A percentile compares a stretch with the other conserved stretches of the same genome.
Conservation (phyloP, 768 basidiomycete genomes). For the Mrakia gelida region DNA sequence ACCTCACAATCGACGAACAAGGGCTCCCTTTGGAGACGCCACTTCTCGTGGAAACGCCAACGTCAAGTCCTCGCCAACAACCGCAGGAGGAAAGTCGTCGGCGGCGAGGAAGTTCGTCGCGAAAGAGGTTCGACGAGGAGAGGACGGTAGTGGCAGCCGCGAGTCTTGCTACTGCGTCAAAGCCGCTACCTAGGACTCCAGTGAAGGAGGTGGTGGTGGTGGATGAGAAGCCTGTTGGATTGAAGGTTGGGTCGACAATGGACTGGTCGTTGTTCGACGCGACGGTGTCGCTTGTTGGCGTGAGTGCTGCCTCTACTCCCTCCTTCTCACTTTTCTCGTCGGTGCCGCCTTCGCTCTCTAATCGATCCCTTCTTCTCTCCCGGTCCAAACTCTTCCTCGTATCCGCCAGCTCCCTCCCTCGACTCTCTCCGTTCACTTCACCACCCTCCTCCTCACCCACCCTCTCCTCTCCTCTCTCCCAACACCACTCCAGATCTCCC, state of each 20-base stretch:
- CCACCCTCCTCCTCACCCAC: not conserved
- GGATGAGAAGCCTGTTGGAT: not conserved
- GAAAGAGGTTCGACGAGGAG: too few relatives aligned
- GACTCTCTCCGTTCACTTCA: not conserved
- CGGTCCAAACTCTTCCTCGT: too few relatives aligned
- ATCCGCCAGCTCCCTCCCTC: not conserved
- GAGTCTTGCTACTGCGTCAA: too few relatives aligned
- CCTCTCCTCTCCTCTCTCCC: not conserved
- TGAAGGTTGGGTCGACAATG: not conserved
- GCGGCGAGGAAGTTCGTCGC: too few relatives aligned
- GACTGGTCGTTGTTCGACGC: not conserved
- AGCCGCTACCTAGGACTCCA: too few relatives aligned
- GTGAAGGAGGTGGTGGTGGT: not conserved
- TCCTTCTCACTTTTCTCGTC: not conserved
- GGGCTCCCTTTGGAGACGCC: not conserved
- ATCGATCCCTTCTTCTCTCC: too few relatives aligned
- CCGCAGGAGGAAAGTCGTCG: too few relatives aligned
- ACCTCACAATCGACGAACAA: not conserved
- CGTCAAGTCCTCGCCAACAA: not conserved
- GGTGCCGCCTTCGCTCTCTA: too few relatives aligned
- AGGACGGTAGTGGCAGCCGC: too few relatives aligned
- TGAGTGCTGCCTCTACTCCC: not conserved
- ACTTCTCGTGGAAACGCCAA: not conserved
- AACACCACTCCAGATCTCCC: not conserved
- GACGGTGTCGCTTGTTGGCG: not conserved